These are phyloP conservation scores for Euphrasia confusa DNA, from an alignment of 257 asterid species.

Conservation along the genomic window DNA sequence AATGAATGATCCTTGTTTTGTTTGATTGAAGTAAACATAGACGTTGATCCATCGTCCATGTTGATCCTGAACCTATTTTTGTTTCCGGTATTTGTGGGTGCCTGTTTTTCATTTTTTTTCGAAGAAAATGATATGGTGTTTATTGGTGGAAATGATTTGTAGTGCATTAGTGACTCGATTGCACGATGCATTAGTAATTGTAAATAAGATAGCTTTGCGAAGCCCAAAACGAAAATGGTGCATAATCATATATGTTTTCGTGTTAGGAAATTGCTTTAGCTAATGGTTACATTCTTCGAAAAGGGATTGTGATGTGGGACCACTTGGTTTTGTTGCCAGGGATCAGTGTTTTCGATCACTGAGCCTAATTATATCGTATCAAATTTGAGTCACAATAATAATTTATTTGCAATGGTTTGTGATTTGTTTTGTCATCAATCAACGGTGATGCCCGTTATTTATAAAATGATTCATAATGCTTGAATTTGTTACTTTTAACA, in stretches of 20 bases:
- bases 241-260: no score
- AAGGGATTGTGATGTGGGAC: not conserved
- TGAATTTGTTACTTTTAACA: conserved; percentile 47
- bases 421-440: not conserved
- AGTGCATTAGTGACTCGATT: no score
- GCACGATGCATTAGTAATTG: no score
- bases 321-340: not conserved
- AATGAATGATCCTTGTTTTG: not conserved
- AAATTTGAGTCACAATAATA: not conserved
- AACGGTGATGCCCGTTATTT: not conserved
- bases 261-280: no score
- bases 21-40: not conserved
- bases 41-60: not conserved
- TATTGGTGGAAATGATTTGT: no score
- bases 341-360: not conserved
- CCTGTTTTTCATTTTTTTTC: no score
- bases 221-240: no score
- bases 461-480: not conserved
- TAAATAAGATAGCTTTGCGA: no score
- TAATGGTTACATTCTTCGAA: no score
- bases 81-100: no score
- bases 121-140: no score
- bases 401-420: not conserved
- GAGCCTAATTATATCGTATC: not conserved
- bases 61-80: not conserved